phyloP scores from a whole-genome alignment of 345 rosid genomes.

The Gossypium bickii region DNA sequence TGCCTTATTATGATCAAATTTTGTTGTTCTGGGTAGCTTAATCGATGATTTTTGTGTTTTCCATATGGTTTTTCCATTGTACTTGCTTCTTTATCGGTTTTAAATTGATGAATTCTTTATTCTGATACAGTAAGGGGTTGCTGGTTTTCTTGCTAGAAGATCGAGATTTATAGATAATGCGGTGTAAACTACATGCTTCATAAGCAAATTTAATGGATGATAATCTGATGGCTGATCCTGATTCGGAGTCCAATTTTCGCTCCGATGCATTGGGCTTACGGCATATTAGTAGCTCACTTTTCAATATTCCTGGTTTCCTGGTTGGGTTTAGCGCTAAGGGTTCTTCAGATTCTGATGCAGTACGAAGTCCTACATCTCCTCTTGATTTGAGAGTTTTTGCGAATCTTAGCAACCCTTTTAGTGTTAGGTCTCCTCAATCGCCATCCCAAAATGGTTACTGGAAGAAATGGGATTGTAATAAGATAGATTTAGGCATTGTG shows the following conservation, averaged over 20 bases:
- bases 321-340: conserved; percentile 56
- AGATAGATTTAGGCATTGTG: conserved; percentile 81
- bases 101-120: conserved; percentile 2
- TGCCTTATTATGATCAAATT: background rate
- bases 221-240: conserved; percentile 37
- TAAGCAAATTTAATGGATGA: conserved; percentile 15
- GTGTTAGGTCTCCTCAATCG: conserved; percentile 45
- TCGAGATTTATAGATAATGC: conserved; percentile 19
- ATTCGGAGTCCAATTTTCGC: conserved; percentile 26
- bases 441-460: conserved; percentile 32
- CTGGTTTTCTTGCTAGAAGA: conserved; percentile 19
- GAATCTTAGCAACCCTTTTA: conserved; percentile 40
- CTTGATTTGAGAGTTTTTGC: conserved; percentile 62
- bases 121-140: conserved; percentile 21
- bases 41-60: background rate
- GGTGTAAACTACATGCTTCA: conserved; percentile 8
- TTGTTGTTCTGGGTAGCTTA: conserved; percentile 4
- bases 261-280: conserved; percentile 25
- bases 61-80: background rate
- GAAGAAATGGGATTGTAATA: conserved; percentile 63
- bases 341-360: conserved; percentile 67
- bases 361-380: conserved; percentile 88
- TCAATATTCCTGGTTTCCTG: conserved; percentile 57
- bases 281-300: conserved; percentile 34
- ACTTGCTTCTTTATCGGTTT: conserved; percentile 1